phyloP scores from a whole-genome alignment of 2,329 filamentous ascomycete species.

The Aspergillus sp. region DNA sequence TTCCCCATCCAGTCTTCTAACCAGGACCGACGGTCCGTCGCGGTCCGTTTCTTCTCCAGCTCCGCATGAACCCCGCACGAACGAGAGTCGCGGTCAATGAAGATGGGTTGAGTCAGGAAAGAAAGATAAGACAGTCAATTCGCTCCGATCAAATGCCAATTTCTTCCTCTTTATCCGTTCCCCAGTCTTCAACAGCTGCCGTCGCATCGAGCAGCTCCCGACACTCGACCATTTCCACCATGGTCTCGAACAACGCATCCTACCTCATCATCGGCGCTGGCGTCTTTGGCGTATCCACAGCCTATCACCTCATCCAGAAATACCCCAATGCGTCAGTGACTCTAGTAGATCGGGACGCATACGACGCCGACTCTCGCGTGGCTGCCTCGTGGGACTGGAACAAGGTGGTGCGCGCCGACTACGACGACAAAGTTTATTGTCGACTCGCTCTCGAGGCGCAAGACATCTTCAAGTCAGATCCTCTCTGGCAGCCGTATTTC shows the following conservation, averaged over 20 bases:
- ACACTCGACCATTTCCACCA: not conserved
- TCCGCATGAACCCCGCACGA: not conserved
- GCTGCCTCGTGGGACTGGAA: constrained; percentile 34
- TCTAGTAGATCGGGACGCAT: constrained; percentile 30
- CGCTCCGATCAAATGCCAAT: not conserved
- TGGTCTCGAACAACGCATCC: not conserved
- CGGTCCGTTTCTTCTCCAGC: too few species aligned
- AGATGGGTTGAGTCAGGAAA: not conserved
- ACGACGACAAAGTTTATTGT: constrained; percentile 30
- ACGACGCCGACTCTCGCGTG: constrained; percentile 34
- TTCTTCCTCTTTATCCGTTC: not conserved
- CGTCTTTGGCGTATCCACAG: constrained; percentile 29
- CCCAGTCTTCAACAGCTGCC: not conserved
- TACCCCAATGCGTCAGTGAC: constrained; percentile 28
- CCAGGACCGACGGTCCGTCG: too few species aligned
- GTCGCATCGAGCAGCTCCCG: not conserved
- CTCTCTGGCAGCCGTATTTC: constrained; percentile 41
- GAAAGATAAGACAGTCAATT: not conserved
- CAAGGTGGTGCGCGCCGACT: constrained; percentile 29
- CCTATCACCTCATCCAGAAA: constrained; percentile 28
- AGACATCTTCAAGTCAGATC: constrained; percentile 38
- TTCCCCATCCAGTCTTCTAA: too few species aligned
- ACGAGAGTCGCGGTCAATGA: not conserved
- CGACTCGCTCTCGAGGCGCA: constrained; percentile 27
- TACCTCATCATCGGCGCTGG: constrained; percentile 11